A percentile compares a stretch with the other conserved stretches of the same genome.
phyloP scores from a whole-genome alignment of 192 early-diverging fungal species.

The Gonapodya prolifera region DNA sequence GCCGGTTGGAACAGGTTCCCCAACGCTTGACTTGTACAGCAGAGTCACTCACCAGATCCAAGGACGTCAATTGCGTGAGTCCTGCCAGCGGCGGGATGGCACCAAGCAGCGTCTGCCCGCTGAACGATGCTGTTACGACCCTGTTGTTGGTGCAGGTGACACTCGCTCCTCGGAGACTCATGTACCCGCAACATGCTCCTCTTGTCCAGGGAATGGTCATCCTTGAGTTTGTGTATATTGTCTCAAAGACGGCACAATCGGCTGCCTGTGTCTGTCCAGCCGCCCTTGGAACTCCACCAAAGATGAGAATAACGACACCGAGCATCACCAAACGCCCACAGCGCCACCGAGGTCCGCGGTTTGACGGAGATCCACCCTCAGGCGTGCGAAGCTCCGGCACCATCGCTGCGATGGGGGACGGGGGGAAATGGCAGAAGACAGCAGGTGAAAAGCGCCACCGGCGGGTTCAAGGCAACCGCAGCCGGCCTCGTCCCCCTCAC shows the following conservation, averaged over 20 bases:
- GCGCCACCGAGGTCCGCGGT: no score
- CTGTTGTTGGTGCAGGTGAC: background rate
- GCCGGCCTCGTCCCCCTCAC: no score
- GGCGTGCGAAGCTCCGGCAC: no score
- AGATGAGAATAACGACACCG: no score
- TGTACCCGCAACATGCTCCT: background rate
- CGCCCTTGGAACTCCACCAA: no score
- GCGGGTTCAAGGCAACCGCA: no score
- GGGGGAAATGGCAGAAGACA: no score
- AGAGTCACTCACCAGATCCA: background rate
- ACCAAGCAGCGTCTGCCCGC: background rate
- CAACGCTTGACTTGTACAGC: background rate
- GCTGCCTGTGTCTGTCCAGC: background rate
- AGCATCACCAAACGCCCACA: no score
- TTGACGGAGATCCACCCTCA: no score
- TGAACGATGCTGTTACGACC: background rate
- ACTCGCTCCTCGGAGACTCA: background rate
- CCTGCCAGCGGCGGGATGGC: background rate
- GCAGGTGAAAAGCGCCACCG: no score
- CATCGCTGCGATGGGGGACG: no score
- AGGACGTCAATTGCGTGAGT: background rate
- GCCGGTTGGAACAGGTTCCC: background rate
- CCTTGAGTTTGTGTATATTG: background rate
- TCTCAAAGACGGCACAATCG: background rate
- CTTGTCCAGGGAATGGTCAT: background rate